Conservation (phyloP, 2,329 filamentous ascomycete genomes). For the Neophaeococcomyces mojaviensis region DNA sequence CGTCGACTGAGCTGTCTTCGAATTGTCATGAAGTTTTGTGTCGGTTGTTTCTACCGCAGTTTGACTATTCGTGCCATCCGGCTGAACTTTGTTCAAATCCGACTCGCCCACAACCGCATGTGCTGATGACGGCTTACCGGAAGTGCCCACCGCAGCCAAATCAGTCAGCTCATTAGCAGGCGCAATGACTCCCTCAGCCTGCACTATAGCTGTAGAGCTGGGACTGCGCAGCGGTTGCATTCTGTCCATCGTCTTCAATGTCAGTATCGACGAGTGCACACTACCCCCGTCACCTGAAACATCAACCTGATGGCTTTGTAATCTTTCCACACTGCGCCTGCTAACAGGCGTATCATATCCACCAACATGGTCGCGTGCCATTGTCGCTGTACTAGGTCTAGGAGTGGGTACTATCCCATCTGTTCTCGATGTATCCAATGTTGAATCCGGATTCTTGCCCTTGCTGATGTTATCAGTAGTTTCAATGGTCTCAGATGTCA, state of each 20-base stretch:
- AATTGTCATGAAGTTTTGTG: too few relatives aligned
- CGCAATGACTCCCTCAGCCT: constrained; percentile 17
- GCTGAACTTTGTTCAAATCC: too few relatives aligned
- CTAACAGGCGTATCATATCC: constrained; percentile 20
- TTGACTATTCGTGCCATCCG: too few relatives aligned
- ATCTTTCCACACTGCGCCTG: constrained; percentile 19
- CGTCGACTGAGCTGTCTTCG: background rate
- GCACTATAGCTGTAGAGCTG: constrained; percentile 19
- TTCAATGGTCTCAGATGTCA: constrained; percentile 1
- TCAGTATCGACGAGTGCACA: constrained; percentile 3
- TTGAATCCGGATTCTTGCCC: background rate
- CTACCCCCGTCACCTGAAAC: background rate
- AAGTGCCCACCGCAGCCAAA: too few relatives aligned
- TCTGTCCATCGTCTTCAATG: background rate
- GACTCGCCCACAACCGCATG: too few relatives aligned
- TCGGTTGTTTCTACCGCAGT: too few relatives aligned
- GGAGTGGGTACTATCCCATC: background rate
- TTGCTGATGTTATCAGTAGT: background rate
- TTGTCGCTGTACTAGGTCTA: background rate
- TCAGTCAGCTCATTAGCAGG: background rate
- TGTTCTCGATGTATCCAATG: background rate
- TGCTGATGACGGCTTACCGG: too few relatives aligned
- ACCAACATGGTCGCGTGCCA: background rate
- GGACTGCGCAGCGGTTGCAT: constrained; percentile 15
- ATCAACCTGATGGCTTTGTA: constrained; percentile 12